These are phyloP conservation scores for Hemileia vastatrix DNA, from an alignment of 1,284 basidiomycete species.

Conservation along the genomic window DNA sequence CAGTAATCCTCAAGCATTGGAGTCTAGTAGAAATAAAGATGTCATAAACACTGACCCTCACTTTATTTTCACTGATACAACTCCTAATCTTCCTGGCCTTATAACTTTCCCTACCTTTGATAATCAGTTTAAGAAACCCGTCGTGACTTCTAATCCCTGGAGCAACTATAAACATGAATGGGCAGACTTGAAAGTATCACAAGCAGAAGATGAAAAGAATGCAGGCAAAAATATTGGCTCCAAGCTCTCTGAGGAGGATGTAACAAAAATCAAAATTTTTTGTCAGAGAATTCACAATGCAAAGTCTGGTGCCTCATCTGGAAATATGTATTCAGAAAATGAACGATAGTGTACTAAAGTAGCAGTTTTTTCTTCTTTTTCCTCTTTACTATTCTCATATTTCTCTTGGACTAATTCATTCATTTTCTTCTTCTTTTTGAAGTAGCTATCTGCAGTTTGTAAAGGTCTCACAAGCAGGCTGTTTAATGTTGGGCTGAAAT, in stretches of 20 bases:
- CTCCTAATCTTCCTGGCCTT: conserved; percentile 11
- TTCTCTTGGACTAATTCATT: not conserved
- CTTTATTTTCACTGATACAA: conserved; percentile 22
- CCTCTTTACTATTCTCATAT: not conserved
- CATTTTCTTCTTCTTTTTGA: too few relatives aligned
- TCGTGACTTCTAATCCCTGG: too few relatives aligned
- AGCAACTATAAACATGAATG: too few relatives aligned
- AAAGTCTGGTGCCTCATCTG: conserved; percentile 92
- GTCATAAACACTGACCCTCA: conserved; percentile 23
- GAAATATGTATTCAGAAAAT: conserved; percentile 84
- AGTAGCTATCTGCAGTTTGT: conserved; percentile 66
- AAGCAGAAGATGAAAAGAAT: not conserved
- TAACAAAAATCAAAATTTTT: conserved; percentile 67
- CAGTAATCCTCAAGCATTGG: too few relatives aligned
- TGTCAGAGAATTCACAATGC: conserved; percentile 77
- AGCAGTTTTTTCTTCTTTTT: too few relatives aligned
- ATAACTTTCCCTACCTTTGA: conserved; percentile 25
- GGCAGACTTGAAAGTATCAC: not conserved
- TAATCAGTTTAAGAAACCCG: conserved; percentile 6
- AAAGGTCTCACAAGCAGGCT: conserved; percentile 78
- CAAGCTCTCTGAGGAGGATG: conserved; percentile 63
- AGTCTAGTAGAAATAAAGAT: conserved; percentile 7
- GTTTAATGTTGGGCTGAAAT: conserved; percentile 58
- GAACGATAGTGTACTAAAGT: too few relatives aligned
- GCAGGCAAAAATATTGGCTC: conserved; percentile 55